Percentiles rank a stretch among this genome's conserved stretches.
These are phyloP conservation scores for Hericium erinaceus DNA, from an alignment of 768 basidiomycete species.

Conservation along the genomic window DNA sequence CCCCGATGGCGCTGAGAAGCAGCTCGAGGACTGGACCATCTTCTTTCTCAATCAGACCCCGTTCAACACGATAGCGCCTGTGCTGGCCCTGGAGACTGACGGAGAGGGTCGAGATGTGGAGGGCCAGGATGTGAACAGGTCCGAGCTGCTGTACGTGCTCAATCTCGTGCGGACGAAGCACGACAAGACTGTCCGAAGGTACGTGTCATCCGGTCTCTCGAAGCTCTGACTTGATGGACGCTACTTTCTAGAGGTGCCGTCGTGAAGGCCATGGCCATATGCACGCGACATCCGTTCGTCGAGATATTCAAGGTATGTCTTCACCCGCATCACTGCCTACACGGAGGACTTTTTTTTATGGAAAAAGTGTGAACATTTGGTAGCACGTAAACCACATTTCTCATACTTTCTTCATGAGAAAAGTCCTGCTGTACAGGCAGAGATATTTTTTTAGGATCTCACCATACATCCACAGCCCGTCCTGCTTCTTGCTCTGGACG, in stretches of 20 bases:
- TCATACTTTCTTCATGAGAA: no score
- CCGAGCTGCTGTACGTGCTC: conserved; percentile 73
- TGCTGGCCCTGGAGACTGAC: conserved; percentile 58
- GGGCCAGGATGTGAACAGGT: conserved; percentile 19
- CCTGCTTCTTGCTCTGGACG: conserved; percentile 87
- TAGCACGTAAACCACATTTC: no score
- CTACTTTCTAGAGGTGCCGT: conserved; percentile 63
- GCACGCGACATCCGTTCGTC: conserved; percentile 87
- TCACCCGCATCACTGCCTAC: background rate
- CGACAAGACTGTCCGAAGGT: conserved; percentile 77
- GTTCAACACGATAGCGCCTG: conserved; percentile 78
- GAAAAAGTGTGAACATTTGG: background rate
- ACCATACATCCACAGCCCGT: conserved; percentile 55
- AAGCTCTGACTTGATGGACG: background rate
- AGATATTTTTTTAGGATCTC: background rate
- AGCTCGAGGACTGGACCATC: conserved; percentile 95
- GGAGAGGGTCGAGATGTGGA: conserved; percentile 18
- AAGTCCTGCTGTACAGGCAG: no score
- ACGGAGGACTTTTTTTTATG: background rate
- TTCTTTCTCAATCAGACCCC: conserved; percentile 96
- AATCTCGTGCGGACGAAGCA: conserved; percentile 89
- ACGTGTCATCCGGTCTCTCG: conserved; percentile 15
- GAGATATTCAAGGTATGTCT: conserved; percentile 83
- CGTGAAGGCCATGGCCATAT: conserved; percentile 91
- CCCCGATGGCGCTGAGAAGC: conserved; percentile 94